Evolutionary conservation across 1,284 basidiomycete genomes (phyloP).

Genomic region (Gymnopus androsaceus): DNA sequence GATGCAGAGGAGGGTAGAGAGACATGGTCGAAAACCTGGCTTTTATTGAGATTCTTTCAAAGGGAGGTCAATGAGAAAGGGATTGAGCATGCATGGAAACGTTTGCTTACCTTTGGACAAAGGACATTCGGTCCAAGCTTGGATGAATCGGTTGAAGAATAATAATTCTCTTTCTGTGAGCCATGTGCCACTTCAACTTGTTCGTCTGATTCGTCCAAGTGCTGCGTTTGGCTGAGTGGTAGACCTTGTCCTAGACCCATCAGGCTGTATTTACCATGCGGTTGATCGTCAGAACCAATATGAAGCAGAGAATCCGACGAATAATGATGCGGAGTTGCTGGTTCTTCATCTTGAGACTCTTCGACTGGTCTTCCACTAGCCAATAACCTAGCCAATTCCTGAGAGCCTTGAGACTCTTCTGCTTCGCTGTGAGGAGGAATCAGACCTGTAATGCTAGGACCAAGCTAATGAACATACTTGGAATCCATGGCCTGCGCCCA

Average conservation of each 20-base stretch:
- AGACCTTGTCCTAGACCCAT: constrained; percentile 1
- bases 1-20: too few relatives aligned
- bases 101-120: constrained; percentile 8
- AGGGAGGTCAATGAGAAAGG: not conserved
- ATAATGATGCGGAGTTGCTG: not conserved
- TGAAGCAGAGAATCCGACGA: not conserved
- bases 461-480: too few relatives aligned
- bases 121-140: constrained; percentile 22
- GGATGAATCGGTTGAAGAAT: constrained; percentile 4
- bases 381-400: constrained; percentile 35
- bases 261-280: not conserved
- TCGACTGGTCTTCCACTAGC: not conserved
- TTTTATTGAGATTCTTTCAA: constrained; percentile 2
- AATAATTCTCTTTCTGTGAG: constrained; percentile 56
- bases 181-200: constrained; percentile 29
- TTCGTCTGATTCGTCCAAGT: constrained; percentile 30
- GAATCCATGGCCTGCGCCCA: too few relatives aligned
- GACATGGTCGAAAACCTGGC: not conserved
- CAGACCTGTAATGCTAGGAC: not conserved
- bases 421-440: constrained; percentile 17
- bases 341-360: not conserved
- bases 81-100: not conserved
- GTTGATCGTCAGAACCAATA: not conserved
- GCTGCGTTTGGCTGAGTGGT: constrained; percentile 32
- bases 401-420: constrained; percentile 45